Conservation (phyloP, 2,329 filamentous ascomycete genomes). For the Trichoderma citrinoviride region DNA sequence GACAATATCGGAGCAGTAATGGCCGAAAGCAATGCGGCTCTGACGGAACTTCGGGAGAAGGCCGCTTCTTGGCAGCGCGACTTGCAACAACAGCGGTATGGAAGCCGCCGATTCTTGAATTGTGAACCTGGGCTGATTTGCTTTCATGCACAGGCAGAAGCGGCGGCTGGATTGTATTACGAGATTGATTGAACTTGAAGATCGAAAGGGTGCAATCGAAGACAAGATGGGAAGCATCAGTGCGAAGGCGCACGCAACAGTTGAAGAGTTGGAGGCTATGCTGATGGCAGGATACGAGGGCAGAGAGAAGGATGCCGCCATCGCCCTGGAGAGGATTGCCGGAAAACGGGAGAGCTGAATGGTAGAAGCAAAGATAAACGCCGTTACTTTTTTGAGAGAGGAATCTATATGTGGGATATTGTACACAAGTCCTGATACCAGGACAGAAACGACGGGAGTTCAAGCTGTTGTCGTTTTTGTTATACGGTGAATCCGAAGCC, state of each 20-base stretch:
- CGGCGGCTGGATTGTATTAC: slow-evolving; percentile 22
- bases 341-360: not conserved
- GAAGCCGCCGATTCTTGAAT: not conserved
- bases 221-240: slow-evolving; percentile 30
- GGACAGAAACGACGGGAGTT: not conserved
- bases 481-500: slow-evolving; percentile 82
- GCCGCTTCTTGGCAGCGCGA: slow-evolving; percentile 28
- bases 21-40: slow-evolving; percentile 27
- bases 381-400: slow-evolving; percentile 27
- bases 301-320: slow-evolving; percentile 29
- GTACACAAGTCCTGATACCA: slow-evolving; percentile 25
- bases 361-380: slow-evolving; percentile 9
- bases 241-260: slow-evolving; percentile 23
- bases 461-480: slow-evolving; percentile 12
- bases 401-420: slow-evolving; percentile 27
- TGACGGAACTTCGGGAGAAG: slow-evolving; percentile 30
- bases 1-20: slow-evolving; percentile 29
- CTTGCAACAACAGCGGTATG: slow-evolving; percentile 28
- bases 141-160: slow-evolving; percentile 19
- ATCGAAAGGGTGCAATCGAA: slow-evolving; percentile 32
- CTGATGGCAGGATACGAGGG: slow-evolving; percentile 33
- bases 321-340: not conserved
- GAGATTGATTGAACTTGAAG: slow-evolving; percentile 26
- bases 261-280: slow-evolving; percentile 31
- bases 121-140: not conserved